Conservation (phyloP, 352 stramenopile genomes). For the Thraustochytrium sp. region DNA sequence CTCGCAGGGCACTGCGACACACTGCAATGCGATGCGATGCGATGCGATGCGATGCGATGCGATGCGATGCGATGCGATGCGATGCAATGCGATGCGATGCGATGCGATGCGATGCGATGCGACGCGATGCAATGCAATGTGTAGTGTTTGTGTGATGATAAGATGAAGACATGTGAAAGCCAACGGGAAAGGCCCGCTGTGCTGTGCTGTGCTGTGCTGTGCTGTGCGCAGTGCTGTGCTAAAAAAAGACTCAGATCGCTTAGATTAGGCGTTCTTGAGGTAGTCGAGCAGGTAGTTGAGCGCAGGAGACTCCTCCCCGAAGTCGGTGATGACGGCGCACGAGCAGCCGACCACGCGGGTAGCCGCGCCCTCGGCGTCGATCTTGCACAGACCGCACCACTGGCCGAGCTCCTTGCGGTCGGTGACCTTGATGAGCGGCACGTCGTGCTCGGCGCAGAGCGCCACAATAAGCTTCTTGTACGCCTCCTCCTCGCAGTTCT, state of each 20-base stretch:
- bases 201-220: no score
- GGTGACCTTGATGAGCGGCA: conserved; percentile 85
- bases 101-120: no score
- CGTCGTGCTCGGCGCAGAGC: conserved; percentile 82
- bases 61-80: no score
- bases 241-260: conserved; percentile 17
- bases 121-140: no score
- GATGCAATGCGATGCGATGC: no score
- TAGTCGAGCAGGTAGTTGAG: conserved; percentile 97
- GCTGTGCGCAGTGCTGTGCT: no score
- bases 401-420: conserved; percentile 95
- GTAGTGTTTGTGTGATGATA: no score
- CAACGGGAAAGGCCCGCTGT: no score
- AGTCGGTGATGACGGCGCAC: conserved; percentile 97
- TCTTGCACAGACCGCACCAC: conserved; percentile 98
- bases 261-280: conserved; percentile 80
- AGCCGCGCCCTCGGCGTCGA: conserved; percentile 91
- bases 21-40: no score
- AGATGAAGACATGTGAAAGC: no score
- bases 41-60: no score
- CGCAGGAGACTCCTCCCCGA: conserved; percentile 96
- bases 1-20: no score
- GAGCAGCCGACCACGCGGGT: conserved; percentile 98
- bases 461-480: conserved; percentile 96
- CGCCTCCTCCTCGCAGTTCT: conserved; percentile 98